Evolutionary conservation across 495 filamentous ascomycete genomes (phyloP), one percentile per base, ranked within the genome.

Genomic region (Geoglossum glabrum): DNA sequence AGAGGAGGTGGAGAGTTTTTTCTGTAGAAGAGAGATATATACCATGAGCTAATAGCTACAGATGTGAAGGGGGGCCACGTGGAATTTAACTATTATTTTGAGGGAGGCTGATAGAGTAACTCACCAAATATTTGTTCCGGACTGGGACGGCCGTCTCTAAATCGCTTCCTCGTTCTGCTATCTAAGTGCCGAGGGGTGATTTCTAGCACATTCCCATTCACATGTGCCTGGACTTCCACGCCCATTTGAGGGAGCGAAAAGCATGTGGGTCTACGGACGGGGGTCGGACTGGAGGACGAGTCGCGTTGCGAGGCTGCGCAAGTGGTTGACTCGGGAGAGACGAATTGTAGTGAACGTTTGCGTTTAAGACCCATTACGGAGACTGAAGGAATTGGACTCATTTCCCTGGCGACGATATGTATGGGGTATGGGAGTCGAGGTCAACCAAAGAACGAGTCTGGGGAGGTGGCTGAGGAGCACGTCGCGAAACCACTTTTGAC

Each of bases 151-250:
- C 23, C 46, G 25, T 58, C 46, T 45, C 56, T 52, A 13, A 58
- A 58, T 0, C 56, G 36, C 56, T 58, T 58, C 36, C 40, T 46
- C 31, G 56, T 58, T 38, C 56, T 46, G 19, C 56, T 51, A n/a
- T 46, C n/a, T 31, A 47, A 23, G 19, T 58, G 30, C 8, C 21
- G 38, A 3, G 56, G 56, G 7, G 56, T 34, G 27, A 46, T 58
- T 27, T 47, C 46, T 33, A 56, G 10, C 15, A 27, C 13, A 23
- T 56, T 17, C 27, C 25, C 31, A 38, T 6, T 15, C 30, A 23
- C 6, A 28, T 23, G 1, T 26, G 10, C 11, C n/a, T 38, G 21
- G 21, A 0, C 1, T 40, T 40, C 33, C 54, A 27, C 19, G 10
- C 5, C 31, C 31, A 33, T 15, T 15, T 56, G 54, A 4, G 26